Percentiles rank a stretch among this genome's conserved stretches.
Conservation (phyloP, 1,139 yeast species). For the Kazachstania sp. region DNA sequence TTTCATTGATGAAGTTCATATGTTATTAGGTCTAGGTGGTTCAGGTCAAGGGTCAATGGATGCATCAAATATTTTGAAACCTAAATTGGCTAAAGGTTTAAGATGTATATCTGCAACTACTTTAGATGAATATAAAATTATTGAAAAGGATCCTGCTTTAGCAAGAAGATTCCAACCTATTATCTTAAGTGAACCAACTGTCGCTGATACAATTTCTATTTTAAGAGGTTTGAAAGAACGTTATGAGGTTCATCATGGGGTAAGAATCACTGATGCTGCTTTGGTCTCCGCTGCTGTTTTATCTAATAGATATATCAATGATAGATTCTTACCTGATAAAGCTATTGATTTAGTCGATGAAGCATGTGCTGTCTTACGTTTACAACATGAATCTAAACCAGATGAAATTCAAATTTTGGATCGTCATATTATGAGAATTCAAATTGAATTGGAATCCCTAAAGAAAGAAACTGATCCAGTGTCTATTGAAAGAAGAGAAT, state of each 20-base stretch:
- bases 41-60: conserved; percentile 85
- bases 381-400: conserved; percentile 95
- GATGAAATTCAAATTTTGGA: conserved; percentile 88
- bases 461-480: conserved; percentile 85
- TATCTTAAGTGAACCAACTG: conserved; percentile 79
- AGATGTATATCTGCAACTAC: conserved; percentile 98
- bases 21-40: conserved; percentile 89
- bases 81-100: conserved; percentile 89
- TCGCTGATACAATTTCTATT: conserved; percentile 84
- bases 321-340: conserved; percentile 86
- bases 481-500: conserved; percentile 63
- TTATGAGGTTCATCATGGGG: conserved; percentile 97
- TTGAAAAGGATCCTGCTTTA: conserved; percentile 86
- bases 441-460: conserved; percentile 87
- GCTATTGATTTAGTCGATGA: conserved; percentile 95
- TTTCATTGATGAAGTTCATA: conserved; percentile 88
- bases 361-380: conserved; percentile 87
- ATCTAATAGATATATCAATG: conserved; percentile 85
- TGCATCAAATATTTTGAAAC: conserved; percentile 87
- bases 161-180: conserved; percentile 92
- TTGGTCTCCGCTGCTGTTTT: conserved; percentile 89
- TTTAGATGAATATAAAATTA: conserved; percentile 78
- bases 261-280: conserved; percentile 88
- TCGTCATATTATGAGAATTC: conserved; percentile 84
- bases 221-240: conserved; percentile 87